Percentiles rank a stretch among this genome's conserved stretches.
Conservation (phyloP, 2,329 filamentous ascomycete species). For the Septoria petroselini region DNA sequence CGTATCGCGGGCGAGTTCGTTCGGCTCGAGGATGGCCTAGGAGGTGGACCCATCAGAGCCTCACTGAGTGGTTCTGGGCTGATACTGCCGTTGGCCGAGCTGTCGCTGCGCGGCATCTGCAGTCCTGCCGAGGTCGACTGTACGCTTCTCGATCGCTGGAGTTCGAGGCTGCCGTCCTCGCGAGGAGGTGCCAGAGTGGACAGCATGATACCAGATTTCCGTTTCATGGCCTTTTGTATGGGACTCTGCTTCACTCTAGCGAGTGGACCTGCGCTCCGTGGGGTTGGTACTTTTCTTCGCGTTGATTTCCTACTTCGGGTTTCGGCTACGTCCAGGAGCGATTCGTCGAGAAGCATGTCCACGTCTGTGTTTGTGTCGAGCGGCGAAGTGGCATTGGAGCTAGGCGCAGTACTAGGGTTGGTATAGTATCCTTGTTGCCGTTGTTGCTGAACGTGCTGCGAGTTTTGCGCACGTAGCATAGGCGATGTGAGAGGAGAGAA, state of each 20-base stretch:
- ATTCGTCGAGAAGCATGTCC: conserved; percentile 43
- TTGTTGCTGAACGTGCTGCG: conserved; percentile 43
- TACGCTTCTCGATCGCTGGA: conserved; percentile 31
- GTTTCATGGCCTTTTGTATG: conserved; percentile 63
- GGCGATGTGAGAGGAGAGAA: conserved; percentile 82
- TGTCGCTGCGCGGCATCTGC: conserved; percentile 33
- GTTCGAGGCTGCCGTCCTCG: conserved; percentile 44
- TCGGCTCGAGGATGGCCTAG: conserved; percentile 56
- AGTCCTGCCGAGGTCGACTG: conserved; percentile 30
- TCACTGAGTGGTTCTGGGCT: conserved; percentile 51
- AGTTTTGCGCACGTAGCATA: conserved; percentile 68
- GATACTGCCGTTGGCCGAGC: conserved; percentile 49
- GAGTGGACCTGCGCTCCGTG: conserved; percentile 44
- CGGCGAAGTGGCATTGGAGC: conserved; percentile 50
- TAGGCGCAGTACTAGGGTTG: conserved; percentile 54
- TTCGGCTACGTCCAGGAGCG: conserved; percentile 22
- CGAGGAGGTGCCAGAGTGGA: conserved; percentile 47
- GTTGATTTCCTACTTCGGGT: conserved; percentile 45
- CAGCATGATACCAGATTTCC: conserved; percentile 46
- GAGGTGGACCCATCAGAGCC: conserved; percentile 56
- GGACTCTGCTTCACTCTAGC: conserved; percentile 65
- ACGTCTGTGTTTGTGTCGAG: conserved; percentile 43
- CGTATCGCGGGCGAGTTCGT: conserved; percentile 66
- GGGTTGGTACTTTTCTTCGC: conserved; percentile 52
- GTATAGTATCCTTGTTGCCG: conserved; percentile 42